Evolutionary conservation across 805 yeast species (phyloP).

Genomic region (Yarrowia osloensis): DNA sequence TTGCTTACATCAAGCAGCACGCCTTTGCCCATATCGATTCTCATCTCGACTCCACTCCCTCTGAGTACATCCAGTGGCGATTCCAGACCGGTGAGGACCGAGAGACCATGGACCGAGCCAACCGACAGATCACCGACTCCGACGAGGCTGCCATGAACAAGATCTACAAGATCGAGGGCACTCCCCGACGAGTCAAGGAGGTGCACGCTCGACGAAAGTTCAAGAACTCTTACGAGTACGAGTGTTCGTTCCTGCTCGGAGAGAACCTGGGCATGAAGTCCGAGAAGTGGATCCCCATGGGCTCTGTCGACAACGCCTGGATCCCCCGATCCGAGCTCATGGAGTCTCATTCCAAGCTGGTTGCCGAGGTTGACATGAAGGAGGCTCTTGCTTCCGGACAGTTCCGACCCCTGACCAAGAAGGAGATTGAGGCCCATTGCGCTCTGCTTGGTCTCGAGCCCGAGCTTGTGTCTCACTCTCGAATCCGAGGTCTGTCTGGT

Average conservation of each 20-base stretch:
- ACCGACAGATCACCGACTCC: conserved; percentile 94
- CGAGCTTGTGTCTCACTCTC: conserved; percentile 98
- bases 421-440: conserved; percentile 99
- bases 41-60: conserved; percentile 98
- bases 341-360: conserved; percentile 98
- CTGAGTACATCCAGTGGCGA: conserved; percentile 99
- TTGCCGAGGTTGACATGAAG: conserved; percentile 99
- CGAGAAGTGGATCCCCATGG: conserved; percentile 99
- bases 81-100: conserved; percentile 99
- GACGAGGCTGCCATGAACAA: conserved; percentile 99
- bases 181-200: conserved; percentile 95
- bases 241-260: conserved; percentile 96
- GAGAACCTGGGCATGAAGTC: conserved; percentile 98
- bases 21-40: conserved; percentile 99
- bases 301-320: conserved; percentile 99
- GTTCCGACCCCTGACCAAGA: conserved; percentile 99
- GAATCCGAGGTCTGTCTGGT: conserved; percentile 99
- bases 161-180: conserved; percentile 98
- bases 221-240: conserved; percentile 99
- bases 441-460: conserved; percentile 97
- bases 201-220: conserved; percentile 97
- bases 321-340: conserved; percentile 98
- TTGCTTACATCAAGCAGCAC: conserved; percentile 99
- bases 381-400: conserved; percentile 99
- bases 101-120: conserved; percentile 99